A percentile compares a stretch with the other conserved stretches of the same genome.
Conservation (phyloP, 805 yeast genomes). For the Torulaspora maleeae region DNA sequence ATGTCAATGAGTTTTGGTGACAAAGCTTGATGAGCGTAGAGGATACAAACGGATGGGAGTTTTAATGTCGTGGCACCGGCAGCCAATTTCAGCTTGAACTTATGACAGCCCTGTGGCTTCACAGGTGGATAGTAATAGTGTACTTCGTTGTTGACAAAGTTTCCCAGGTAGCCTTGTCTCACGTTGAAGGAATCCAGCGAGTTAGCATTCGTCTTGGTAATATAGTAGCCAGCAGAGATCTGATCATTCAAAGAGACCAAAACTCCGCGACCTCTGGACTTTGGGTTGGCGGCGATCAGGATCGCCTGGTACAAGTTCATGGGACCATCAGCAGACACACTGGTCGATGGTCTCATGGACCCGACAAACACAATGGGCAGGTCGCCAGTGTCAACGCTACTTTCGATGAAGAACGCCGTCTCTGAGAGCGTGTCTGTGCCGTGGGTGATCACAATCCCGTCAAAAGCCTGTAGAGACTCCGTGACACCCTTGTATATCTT, state of each 20-base stretch:
- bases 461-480: slow-evolving; percentile 42
- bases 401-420: slow-evolving; percentile 59
- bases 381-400: slow-evolving; percentile 41
- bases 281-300: slow-evolving; percentile 51
- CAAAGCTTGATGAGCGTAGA: slow-evolving; percentile 61
- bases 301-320: slow-evolving; percentile 70
- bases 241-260: slow-evolving; percentile 63
- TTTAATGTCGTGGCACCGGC: slow-evolving; percentile 10
- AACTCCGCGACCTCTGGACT: slow-evolving; percentile 54
- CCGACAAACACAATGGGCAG: slow-evolving; percentile 67
- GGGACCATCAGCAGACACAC: slow-evolving; percentile 67
- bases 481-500: slow-evolving; percentile 45
- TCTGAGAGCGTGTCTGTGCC: slow-evolving; percentile 71
- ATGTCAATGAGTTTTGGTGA: slow-evolving; percentile 45
- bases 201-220: slow-evolving; percentile 67
- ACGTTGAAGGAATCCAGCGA: slow-evolving; percentile 65
- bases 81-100: slow-evolving; percentile 39
- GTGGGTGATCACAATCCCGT: slow-evolving; percentile 62
- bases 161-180: slow-evolving; percentile 68
- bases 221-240: slow-evolving; percentile 64
- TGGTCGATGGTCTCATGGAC: slow-evolving; percentile 69
- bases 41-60: slow-evolving; percentile 44
- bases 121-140: slow-evolving; percentile 62
- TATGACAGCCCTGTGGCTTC: slow-evolving; percentile 48
- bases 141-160: slow-evolving; percentile 60